Evolutionary conservation across 2,329 filamentous ascomycete species (phyloP).

Genomic region (Neonectria hederae): DNA sequence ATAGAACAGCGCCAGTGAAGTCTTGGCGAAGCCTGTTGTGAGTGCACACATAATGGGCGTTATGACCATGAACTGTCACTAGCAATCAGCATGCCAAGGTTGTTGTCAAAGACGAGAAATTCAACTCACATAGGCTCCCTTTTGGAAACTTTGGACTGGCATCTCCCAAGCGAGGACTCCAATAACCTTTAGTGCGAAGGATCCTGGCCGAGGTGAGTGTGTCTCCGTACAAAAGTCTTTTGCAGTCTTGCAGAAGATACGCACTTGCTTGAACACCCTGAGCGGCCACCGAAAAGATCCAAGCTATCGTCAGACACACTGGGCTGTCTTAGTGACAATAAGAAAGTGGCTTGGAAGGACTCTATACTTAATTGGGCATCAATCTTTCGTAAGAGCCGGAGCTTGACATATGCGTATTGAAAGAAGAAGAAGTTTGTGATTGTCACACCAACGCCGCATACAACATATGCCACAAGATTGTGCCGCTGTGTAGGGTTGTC

Average conservation of each 20-base stretch:
- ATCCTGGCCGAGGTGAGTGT: neutral
- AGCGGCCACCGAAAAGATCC: neutral
- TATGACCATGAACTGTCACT: neutral
- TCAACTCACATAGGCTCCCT: neutral
- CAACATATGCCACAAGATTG: neutral
- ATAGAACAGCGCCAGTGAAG: neutral
- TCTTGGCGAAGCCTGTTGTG: neutral
- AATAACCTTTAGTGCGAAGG: neutral
- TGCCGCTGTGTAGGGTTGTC: neutral
- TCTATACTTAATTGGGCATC: neutral
- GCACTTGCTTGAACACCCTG: neutral
- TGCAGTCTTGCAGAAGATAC: neutral
- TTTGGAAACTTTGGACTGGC: neutral
- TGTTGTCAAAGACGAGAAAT: neutral
- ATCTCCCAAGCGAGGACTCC: neutral
- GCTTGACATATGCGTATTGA: neutral
- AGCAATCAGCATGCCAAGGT: neutral
- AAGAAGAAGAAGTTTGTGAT: neutral
- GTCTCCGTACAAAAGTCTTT: too few relatives aligned
- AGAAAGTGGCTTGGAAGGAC: neutral
- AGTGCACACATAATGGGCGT: neutral
- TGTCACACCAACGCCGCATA: neutral
- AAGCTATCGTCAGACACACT: neutral
- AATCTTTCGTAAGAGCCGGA: neutral
- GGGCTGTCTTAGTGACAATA: neutral